Conservation (phyloP, 2,329 filamentous ascomycete genomes). For the Myriosclerotinia scirpicola region DNA sequence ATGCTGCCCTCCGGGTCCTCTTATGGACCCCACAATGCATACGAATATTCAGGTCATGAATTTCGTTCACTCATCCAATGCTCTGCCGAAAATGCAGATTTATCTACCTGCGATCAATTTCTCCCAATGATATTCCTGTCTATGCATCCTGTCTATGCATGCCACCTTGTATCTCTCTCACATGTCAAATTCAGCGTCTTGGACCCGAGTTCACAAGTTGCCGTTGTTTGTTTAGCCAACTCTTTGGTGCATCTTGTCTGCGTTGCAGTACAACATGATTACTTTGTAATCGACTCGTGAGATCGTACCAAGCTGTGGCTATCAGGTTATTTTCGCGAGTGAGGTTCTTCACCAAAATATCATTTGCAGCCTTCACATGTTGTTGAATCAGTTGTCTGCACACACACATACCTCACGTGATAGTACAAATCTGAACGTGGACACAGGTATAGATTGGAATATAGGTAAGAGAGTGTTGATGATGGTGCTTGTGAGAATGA, state of each 20-base stretch:
- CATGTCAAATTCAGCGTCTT: constrained; percentile 28
- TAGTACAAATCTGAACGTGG: constrained; percentile 10
- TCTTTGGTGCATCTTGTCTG: constrained; percentile 71
- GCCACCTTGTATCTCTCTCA: background rate
- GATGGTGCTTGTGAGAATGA: constrained; percentile 25
- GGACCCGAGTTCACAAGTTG: constrained; percentile 58
- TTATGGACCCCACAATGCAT: constrained; percentile 5
- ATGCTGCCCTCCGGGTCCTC: constrained; percentile 4
- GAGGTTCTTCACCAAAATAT: constrained; percentile 54
- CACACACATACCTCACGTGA: constrained; percentile 21
- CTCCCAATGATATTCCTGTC: background rate
- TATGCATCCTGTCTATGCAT: background rate
- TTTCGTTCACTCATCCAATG: constrained; percentile 19
- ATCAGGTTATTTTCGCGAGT: constrained; percentile 78
- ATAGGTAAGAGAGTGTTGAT: constrained; percentile 10
- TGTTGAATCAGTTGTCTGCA: constrained; percentile 24
- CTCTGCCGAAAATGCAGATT: constrained; percentile 13
- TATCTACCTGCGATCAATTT: background rate
- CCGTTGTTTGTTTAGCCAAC: constrained; percentile 83
- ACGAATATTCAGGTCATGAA: constrained; percentile 18
- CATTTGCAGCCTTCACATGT: constrained; percentile 36
- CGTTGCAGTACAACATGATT: constrained; percentile 78
- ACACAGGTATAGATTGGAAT: constrained; percentile 19
- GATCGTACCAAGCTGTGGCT: constrained; percentile 82
- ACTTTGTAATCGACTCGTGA: constrained; percentile 75